phyloP scores from a whole-genome alignment of 768 basidiomycete genomes.

The Amanita molliuscula region DNA sequence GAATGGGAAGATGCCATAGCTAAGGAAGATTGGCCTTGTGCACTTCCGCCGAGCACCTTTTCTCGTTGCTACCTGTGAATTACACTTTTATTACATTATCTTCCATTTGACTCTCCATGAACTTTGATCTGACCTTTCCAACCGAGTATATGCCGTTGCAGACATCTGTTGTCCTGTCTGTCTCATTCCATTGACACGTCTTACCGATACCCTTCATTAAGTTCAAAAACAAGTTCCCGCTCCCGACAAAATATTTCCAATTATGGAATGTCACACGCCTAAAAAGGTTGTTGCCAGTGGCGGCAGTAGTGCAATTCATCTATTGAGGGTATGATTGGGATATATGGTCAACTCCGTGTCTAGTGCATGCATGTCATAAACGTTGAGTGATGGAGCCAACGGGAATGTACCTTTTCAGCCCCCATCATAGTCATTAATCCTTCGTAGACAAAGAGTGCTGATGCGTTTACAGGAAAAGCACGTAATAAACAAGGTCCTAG shows the following conservation, averaged over 20 bases:
- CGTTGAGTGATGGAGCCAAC: constrained; percentile 17
- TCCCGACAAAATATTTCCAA: not conserved
- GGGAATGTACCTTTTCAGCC: constrained; percentile 47
- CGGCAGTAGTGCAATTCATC: not conserved
- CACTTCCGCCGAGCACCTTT: constrained; percentile 68
- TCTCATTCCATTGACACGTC: not conserved
- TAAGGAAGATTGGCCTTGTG: constrained; percentile 62
- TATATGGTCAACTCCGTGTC: constrained; percentile 7
- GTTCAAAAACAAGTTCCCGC: not conserved
- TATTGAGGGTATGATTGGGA: not conserved
- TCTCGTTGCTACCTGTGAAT: constrained; percentile 63
- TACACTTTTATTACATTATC: not conserved
- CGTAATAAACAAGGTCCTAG: constrained; percentile 57
- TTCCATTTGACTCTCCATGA: not conserved
- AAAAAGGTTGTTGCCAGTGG: constrained; percentile 14
- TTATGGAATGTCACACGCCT: constrained; percentile 22
- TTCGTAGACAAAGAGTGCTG: constrained; percentile 73
- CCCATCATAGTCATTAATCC: constrained; percentile 54
- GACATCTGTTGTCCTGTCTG: not conserved
- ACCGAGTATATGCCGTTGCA: not conserved
- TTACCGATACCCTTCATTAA: not conserved
- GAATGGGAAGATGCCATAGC: constrained; percentile 61
- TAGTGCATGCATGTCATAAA: constrained; percentile 1
- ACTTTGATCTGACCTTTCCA: not conserved
- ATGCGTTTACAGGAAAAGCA: constrained; percentile 74